Base-by-base conservation (phyloP, 129 eudicot genomes). In the Escallonia herrerae region DNA sequence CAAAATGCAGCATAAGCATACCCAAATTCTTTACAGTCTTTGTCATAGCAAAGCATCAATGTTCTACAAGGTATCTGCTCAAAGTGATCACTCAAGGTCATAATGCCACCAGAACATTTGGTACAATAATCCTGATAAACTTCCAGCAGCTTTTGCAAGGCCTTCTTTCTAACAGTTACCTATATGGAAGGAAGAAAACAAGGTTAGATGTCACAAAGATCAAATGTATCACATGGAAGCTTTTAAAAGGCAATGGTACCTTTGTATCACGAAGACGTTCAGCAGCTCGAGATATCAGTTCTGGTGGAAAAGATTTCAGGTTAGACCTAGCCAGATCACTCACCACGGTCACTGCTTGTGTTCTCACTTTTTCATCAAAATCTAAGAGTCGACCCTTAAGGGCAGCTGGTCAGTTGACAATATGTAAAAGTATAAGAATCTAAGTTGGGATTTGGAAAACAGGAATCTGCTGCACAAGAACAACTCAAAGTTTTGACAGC, bases 211-310 rank as follows among this genome's bases (percentile, higher is more conserved):
- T 64, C 52, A 58, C 45, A 72, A 60, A 70, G 33, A 50, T 40
- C 40, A 56, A 68, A 13, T 8, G 8, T 10, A 64, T 53, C 40
- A 38, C 8, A 39, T 6, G 43, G 38, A 37, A 70, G 15, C 40
- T 45, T 12, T 9, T 22, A 49, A 61, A 14, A 22, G 33, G 33
- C 33, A 77, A 52, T 3, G 13, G 53, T 63, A 91, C 99, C 96
- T 89, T 89, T 79, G 89, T 94, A 76, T 94, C 99, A 52, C 99
- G 93, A 66, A 94, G 82, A 60, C 99, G 76, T 74, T 89, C 89
- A 44, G 91, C 81, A 62, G 96, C 97, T 65, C 74, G 85, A 77
- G 80, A 54, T 63, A 94, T 76, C 65, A 89, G 60, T 53, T 79
- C 68, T 66, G 76, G 62, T 39, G 87, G 95, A 56, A 80, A 53